phyloP scores from a whole-genome alignment of 179 eudicot species.

The Nepenthes alata region DNA sequence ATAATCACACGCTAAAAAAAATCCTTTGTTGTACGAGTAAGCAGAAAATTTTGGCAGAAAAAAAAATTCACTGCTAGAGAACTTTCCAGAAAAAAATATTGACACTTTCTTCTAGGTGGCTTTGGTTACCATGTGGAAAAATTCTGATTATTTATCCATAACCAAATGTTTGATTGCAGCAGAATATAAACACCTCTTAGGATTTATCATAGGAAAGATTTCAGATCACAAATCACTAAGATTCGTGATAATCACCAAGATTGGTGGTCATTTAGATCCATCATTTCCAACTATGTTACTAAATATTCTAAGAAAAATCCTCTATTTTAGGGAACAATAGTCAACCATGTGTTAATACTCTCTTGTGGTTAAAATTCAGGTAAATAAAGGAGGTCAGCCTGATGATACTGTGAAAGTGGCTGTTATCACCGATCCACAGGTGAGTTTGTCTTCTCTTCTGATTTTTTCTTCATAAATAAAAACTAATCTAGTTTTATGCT shows the following conservation, averaged over 20 bases:
- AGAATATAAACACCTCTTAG: too few relatives aligned
- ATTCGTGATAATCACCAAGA: neutral
- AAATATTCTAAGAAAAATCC: neutral
- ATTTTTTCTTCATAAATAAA: conserved; percentile 3
- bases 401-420: conserved; percentile 62
- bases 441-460: conserved; percentile 11
- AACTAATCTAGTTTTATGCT: conserved; percentile 3
- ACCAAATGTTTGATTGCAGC: too few relatives aligned
- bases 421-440: conserved; percentile 93
- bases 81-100: too few relatives aligned
- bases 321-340: neutral
- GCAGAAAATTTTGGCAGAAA: too few relatives aligned
- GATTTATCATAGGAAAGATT: neutral
- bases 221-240: neutral
- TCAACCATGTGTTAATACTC: conserved; percentile 2
- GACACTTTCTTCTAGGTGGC: too few relatives aligned
- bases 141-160: too few relatives aligned
- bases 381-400: conserved; percentile 23
- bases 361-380: conserved; percentile 21
- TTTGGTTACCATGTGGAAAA: too few relatives aligned
- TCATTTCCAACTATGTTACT: neutral
- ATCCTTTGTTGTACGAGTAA: too few relatives aligned
- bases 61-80: too few relatives aligned
- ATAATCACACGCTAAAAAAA: too few relatives aligned
- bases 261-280: neutral